Evolutionary conservation across 148 eudicot species (phyloP), one percentile per base, ranked within the genome.

Genomic region (Fagopyrum homotropicum): DNA sequence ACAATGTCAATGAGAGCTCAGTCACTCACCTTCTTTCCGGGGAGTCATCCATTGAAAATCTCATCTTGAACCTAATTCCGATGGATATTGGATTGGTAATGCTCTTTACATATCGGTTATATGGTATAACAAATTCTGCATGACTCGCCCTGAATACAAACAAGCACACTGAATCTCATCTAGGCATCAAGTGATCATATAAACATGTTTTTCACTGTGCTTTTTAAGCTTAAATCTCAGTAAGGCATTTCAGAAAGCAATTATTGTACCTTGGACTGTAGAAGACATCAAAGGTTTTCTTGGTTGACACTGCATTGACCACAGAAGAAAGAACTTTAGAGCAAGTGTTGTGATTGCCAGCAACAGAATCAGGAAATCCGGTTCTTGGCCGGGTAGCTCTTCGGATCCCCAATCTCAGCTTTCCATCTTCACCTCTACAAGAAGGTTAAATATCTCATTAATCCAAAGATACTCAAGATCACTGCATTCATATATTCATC

Each of bases 361-460:
- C 75, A 71, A 86, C 75, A 55, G 87, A 82, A 75, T 86, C 92
- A 43, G 94, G 93, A 78, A 91, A 81, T 44, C 89, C 91, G 75
- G 83, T 91, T 80, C 84, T 88, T 54, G 94, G 92, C 61, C 97
- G 85, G 55, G 83, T 72, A 81, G 91, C 97, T 86, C 97, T 86
- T 85, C 97, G 87, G 19, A 89, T 84, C 22, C 98, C 98, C 82
- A 91, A 73, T 74, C 92, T 85, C 68, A 93, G 81, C 48, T 91
- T 96, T 76, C 98, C 94, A 72, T 82, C 87, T 82, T 91, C 97
- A 66, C 92, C 98, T 88, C 98, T 93, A 72, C 4, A 68, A 66
- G n/a, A 70, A 29, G n/a, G 45, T 63, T 30, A 63, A 63, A 56
- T n/a, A n/a, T 5, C 6, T 15, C 4, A 9, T 15, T 0, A 51